These are phyloP conservation scores for Cordyceps pruinosa DNA, from an alignment of 2,329 filamentous ascomycete species.

Conservation along the genomic window DNA sequence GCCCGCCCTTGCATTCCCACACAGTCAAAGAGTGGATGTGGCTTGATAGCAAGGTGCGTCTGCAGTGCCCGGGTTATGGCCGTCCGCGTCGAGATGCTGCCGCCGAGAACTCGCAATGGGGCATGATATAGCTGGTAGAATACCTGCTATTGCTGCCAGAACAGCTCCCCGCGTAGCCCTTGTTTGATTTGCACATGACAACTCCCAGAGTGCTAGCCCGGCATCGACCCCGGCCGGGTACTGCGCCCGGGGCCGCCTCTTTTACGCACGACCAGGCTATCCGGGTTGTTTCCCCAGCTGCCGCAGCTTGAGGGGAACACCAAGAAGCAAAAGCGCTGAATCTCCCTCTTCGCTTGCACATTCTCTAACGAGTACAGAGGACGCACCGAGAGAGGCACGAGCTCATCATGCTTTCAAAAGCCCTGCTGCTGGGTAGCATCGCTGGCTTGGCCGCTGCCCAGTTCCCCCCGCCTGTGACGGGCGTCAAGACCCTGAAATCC, in stretches of 20 bases:
- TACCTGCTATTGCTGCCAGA: too few relatives aligned
- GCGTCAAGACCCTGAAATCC: slow-evolving; percentile 44
- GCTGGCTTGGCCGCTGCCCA: slow-evolving; percentile 21
- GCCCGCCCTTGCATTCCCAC: too few relatives aligned
- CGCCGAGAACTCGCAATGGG: too few relatives aligned
- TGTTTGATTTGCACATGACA: background rate
- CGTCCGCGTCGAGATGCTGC: too few relatives aligned
- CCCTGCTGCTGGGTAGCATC: slow-evolving; percentile 17
- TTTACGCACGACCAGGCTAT: background rate
- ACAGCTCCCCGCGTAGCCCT: too few relatives aligned
- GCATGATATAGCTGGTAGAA: too few relatives aligned
- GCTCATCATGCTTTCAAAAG: slow-evolving; percentile 1
- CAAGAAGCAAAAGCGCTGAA: background rate
- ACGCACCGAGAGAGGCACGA: background rate
- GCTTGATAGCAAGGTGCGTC: too few relatives aligned
- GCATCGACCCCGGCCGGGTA: background rate
- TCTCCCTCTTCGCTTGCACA: background rate
- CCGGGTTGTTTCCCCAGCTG: background rate
- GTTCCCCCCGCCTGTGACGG: slow-evolving; percentile 25
- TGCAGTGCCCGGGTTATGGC: too few relatives aligned
- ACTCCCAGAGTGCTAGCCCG: background rate
- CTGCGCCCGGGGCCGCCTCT: background rate
- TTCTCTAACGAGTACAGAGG: background rate
- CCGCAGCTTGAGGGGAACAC: background rate
- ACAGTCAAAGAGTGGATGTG: too few relatives aligned